Evolutionary conservation across 305 asterid genomes (phyloP).

Genomic region (Solanum hybrid): DNA sequence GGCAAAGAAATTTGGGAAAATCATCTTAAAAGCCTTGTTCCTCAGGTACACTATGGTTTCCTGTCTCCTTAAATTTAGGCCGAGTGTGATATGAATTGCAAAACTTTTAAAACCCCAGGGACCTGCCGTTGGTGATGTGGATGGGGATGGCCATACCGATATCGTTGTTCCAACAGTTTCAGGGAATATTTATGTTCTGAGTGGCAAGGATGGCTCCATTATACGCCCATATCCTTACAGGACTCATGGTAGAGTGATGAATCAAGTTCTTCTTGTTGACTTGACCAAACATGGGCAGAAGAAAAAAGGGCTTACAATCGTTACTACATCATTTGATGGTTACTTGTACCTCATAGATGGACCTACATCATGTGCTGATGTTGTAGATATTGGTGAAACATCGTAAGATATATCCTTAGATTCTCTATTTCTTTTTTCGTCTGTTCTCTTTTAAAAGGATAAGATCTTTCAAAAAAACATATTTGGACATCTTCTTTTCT

Average conservation of each 20-base stretch:
- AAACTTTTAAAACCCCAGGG: conserved; percentile 20
- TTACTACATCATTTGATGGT: conserved; percentile 91
- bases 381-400: conserved; percentile 98
- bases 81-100: neutral
- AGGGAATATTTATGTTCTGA: conserved; percentile 91
- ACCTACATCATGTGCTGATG: conserved; percentile 96
- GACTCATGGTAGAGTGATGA: conserved; percentile 97
- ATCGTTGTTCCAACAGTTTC: conserved; percentile 88
- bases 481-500: neutral
- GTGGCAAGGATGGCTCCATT: conserved; percentile 91
- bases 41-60: conserved; percentile 36
- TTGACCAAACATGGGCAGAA: conserved; percentile 80
- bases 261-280: conserved; percentile 91
- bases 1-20: conserved; percentile 94
- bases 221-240: conserved; percentile 86
- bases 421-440: neutral
- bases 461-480: neutral
- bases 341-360: conserved; percentile 93
- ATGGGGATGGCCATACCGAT: conserved; percentile 97
- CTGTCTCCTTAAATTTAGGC: neutral
- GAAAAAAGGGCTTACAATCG: conserved; percentile 86
- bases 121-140: conserved; percentile 84
- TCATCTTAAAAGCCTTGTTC: conserved; percentile 86
- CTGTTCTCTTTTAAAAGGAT: neutral
- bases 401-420: conserved; percentile 51